Percentiles rank a stretch among this genome's conserved stretches.
phyloP scores from a whole-genome alignment of 2,329 filamentous ascomycete genomes.

The Proliferodiscus dingleyae region DNA sequence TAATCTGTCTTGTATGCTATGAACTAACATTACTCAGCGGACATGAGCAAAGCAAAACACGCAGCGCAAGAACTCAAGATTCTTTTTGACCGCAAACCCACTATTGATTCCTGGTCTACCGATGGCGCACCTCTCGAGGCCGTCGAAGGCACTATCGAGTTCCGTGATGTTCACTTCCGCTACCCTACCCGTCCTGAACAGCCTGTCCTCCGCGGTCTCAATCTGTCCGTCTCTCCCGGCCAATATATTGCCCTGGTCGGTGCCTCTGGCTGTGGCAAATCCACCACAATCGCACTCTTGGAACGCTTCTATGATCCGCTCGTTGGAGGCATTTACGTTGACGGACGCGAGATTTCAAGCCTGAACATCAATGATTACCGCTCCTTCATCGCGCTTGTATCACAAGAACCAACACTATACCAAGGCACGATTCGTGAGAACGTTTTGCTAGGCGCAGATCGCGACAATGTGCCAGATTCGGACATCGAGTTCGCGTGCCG shows the following conservation, averaged over 20 bases:
- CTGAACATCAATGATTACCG: slow-evolving; percentile 87
- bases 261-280: slow-evolving; percentile 92
- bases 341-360: slow-evolving; percentile 74
- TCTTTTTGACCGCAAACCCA: slow-evolving; percentile 76
- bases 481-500: slow-evolving; percentile 74
- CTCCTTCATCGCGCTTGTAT: slow-evolving; percentile 77
- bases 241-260: slow-evolving; percentile 88
- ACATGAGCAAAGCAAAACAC: slow-evolving; percentile 89
- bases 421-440: slow-evolving; percentile 90
- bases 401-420: slow-evolving; percentile 91
- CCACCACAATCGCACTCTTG: slow-evolving; percentile 83
- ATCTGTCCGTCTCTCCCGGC: slow-evolving; percentile 67
- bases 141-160: slow-evolving; percentile 77
- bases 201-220: slow-evolving; percentile 82
- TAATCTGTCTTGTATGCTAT: not conserved
- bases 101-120: slow-evolving; percentile 75
- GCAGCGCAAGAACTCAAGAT: slow-evolving; percentile 75
- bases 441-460: slow-evolving; percentile 71
- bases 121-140: slow-evolving; percentile 58
- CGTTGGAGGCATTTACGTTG: slow-evolving; percentile 72
- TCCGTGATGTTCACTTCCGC: slow-evolving; percentile 88
- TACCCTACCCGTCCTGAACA: slow-evolving; percentile 90
- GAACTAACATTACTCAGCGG: slow-evolving; percentile 39
- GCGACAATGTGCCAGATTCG: slow-evolving; percentile 64
- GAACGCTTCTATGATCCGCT: slow-evolving; percentile 94